A percentile compares a stretch with the other conserved stretches of the same genome.
Conservation (phyloP, 2,329 filamentous ascomycete genomes). For the Orbilia javanica region DNA sequence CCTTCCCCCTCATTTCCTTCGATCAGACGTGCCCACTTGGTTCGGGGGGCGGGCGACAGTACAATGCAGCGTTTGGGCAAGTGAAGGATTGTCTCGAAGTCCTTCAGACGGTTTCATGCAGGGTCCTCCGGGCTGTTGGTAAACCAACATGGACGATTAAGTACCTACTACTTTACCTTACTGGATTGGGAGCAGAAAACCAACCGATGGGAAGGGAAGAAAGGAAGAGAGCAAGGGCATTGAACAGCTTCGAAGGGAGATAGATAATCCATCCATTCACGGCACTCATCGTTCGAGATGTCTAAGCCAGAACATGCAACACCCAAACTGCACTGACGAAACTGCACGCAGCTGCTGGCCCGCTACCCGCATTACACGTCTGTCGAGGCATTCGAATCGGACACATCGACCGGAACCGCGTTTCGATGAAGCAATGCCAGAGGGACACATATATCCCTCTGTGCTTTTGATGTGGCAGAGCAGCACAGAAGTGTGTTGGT, state of each 20-base stretch:
- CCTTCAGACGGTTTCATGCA: constrained; percentile 12
- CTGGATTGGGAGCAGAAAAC: constrained; percentile 25
- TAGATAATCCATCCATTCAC: constrained; percentile 14
- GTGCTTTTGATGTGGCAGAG: background rate
- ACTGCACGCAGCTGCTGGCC: background rate
- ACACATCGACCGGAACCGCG: background rate
- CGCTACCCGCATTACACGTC: constrained; percentile 9
- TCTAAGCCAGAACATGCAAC: constrained; percentile 6
- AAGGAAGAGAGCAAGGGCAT: background rate
- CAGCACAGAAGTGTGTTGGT: constrained; percentile 51
- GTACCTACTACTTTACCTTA: background rate
- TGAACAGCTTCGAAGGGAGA: background rate
- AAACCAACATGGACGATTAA: constrained; percentile 17
- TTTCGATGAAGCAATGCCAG: constrained; percentile 11
- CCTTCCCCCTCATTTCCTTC: background rate
- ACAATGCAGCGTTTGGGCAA: constrained; percentile 11
- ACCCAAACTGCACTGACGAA: constrained; percentile 9
- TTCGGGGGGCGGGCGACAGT: background rate
- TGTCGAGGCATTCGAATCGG: constrained; percentile 3
- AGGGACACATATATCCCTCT: background rate
- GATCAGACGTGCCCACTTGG: background rate
- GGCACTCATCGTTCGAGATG: constrained; percentile 3
- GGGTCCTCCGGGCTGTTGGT: constrained; percentile 16
- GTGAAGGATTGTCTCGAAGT: constrained; percentile 14
- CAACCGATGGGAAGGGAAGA: constrained; percentile 2